Percentiles rank a stretch among this genome's conserved stretches.
phyloP scores from a whole-genome alignment of 139 green algal species.

The Chlamydomonas incerta region DNA sequence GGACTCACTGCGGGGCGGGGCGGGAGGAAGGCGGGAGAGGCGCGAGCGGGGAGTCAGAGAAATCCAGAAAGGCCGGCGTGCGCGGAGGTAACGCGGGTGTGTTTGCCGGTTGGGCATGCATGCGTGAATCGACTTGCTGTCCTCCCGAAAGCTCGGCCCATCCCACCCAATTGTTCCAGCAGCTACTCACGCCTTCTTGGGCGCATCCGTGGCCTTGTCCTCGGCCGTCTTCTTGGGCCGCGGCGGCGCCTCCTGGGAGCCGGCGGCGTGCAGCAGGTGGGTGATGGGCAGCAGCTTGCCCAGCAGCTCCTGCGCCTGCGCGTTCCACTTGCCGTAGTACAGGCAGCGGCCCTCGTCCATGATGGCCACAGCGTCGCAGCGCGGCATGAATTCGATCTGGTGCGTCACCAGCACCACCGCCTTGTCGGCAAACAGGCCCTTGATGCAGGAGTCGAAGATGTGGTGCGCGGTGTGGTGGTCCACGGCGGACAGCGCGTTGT shows the following conservation, averaged over 20 bases:
- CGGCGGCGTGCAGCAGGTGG: slow-evolving; percentile 66
- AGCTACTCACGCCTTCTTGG: slow-evolving; percentile 7
- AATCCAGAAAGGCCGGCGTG: too few relatives aligned
- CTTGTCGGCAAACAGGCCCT: slow-evolving; percentile 46
- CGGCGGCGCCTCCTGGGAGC: slow-evolving; percentile 54
- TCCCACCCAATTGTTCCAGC: too few relatives aligned
- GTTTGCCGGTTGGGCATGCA: too few relatives aligned
- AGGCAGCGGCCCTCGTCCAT: slow-evolving; percentile 65
- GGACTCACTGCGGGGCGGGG: slow-evolving; percentile 24
- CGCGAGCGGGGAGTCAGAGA: background rate
- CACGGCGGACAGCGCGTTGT: slow-evolving; percentile 64
- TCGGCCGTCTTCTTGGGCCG: slow-evolving; percentile 48
- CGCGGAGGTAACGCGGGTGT: too few relatives aligned
- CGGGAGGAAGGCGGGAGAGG: background rate
- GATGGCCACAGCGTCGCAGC: slow-evolving; percentile 65
- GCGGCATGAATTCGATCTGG: slow-evolving; percentile 50
- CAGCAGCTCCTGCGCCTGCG: slow-evolving; percentile 55
- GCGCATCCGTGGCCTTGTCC: background rate
- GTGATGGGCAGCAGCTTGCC: slow-evolving; percentile 57
- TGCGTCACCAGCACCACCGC: slow-evolving; percentile 13
- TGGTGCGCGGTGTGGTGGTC: slow-evolving; percentile 66
- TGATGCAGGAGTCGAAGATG: slow-evolving; percentile 57
- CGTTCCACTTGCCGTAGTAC: slow-evolving; percentile 71
- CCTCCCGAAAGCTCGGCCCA: too few relatives aligned
- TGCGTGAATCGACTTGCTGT: too few relatives aligned